Evolutionary conservation across 352 stramenopile genomes (phyloP).

Genomic region (Pythium monospermum): DNA sequence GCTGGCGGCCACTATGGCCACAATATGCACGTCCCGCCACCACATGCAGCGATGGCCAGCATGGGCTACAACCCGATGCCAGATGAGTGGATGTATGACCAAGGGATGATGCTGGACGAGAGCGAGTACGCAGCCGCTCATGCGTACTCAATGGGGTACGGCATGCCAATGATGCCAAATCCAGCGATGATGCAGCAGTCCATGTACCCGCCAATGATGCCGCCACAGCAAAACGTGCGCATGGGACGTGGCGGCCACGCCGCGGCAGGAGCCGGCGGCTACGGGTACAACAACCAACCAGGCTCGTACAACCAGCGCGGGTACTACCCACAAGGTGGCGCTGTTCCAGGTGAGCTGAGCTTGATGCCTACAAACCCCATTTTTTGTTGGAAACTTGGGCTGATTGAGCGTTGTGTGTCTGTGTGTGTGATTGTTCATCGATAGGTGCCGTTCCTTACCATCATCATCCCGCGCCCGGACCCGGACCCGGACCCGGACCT

Average conservation of each 20-base stretch:
- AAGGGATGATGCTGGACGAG: slow-evolving; percentile 36
- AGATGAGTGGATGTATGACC: slow-evolving; percentile 79
- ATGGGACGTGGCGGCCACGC: slow-evolving; percentile 31
- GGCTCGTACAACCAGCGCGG: slow-evolving; percentile 46
- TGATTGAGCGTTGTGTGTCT: not conserved
- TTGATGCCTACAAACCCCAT: not conserved
- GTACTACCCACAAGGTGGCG: slow-evolving; percentile 49
- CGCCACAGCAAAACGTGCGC: slow-evolving; percentile 53
- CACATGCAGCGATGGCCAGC: slow-evolving; percentile 28
- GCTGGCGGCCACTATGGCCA: slow-evolving; percentile 30
- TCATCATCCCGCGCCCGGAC: slow-evolving; percentile 2
- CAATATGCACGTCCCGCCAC: slow-evolving; percentile 27
- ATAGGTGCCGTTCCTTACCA: slow-evolving; percentile 16
- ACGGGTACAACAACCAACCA: slow-evolving; percentile 47
- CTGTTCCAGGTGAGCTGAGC: slow-evolving; percentile 13
- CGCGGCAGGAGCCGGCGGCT: slow-evolving; percentile 17
- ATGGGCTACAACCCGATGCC: slow-evolving; percentile 48
- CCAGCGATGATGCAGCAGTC: slow-evolving; percentile 54
- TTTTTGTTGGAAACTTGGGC: not conserved
- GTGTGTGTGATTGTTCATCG: no score
- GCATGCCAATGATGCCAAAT: slow-evolving; percentile 50
- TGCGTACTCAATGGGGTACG: slow-evolving; percentile 70
- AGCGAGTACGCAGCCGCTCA: slow-evolving; percentile 40
- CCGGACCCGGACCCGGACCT: no score
- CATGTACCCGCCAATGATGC: slow-evolving; percentile 68